phyloP scores from a whole-genome alignment of 2,329 filamentous ascomycete genomes.

The Stenocarpella maydis region DNA sequence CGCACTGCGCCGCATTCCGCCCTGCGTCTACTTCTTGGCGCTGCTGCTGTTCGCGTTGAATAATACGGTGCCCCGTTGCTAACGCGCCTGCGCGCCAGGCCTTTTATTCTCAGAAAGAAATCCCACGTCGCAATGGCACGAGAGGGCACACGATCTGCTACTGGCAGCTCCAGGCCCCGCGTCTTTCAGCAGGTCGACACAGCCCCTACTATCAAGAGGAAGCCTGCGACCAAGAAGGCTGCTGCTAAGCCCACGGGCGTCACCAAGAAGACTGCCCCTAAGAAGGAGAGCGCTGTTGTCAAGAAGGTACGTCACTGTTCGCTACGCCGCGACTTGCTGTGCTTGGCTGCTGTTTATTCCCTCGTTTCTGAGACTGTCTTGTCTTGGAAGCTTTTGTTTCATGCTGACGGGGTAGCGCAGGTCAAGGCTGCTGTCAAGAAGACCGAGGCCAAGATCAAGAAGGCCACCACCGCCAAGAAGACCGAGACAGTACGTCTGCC shows the following conservation, averaged over 20 bases:
- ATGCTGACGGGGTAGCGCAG: constrained; percentile 35
- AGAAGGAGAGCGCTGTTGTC: constrained; percentile 45
- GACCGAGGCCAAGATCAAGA: constrained; percentile 40
- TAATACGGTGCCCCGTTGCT: not conserved
- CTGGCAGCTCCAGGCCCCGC: constrained; percentile 62
- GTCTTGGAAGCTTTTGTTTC: not conserved
- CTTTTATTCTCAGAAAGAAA: not conserved
- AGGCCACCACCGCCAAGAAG: constrained; percentile 37
- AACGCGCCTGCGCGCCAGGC: constrained; percentile 9
- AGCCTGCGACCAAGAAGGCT: constrained; percentile 40
- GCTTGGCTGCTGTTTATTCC: not conserved
- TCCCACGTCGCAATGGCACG: constrained; percentile 50
- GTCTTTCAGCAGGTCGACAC: constrained; percentile 59
- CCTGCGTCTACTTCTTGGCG: too few species aligned
- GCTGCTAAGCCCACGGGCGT: constrained; percentile 45
- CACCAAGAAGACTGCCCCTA: constrained; percentile 49
- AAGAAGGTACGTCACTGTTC: constrained; percentile 43
- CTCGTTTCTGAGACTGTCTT: not conserved
- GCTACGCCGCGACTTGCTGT: not conserved
- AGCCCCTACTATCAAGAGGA: constrained; percentile 54
- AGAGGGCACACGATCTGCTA: constrained; percentile 61
- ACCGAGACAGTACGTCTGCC: constrained; percentile 35
- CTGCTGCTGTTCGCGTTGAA: not conserved
- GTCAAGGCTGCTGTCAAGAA: constrained; percentile 44
- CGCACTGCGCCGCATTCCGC: constrained; percentile 9